These are phyloP conservation scores for Suillus occidentalis DNA, from an alignment of 768 basidiomycete species.

Conservation along the genomic window DNA sequence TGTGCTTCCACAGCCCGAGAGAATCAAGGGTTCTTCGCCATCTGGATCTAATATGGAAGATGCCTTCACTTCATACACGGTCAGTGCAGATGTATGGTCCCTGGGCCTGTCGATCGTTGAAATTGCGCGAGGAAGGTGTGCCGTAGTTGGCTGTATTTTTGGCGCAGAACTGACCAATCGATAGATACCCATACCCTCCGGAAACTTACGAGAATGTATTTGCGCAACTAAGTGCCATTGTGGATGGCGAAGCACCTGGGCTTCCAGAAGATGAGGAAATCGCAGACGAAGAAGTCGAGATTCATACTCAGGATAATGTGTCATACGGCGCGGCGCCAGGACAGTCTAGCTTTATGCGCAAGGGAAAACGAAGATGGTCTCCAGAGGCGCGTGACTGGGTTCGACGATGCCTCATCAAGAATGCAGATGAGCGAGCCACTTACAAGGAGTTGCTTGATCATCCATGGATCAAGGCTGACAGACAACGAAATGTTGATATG, in stretches of 20 bases:
- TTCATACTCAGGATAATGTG: conserved; percentile 7
- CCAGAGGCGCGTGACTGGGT: conserved; percentile 79
- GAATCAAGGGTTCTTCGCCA: conserved; percentile 88
- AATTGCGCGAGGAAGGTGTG: conserved; percentile 70
- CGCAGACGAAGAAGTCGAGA: conserved; percentile 12
- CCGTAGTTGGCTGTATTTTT: not conserved
- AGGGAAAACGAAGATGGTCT: conserved; percentile 26
- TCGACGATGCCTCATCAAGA: conserved; percentile 75
- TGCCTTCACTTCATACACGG: conserved; percentile 69
- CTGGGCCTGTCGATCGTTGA: conserved; percentile 93
- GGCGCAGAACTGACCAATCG: not conserved
- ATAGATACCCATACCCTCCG: conserved; percentile 89
- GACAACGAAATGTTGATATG: conserved; percentile 75
- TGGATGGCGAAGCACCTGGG: conserved; percentile 89
- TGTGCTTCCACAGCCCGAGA: conserved; percentile 67
- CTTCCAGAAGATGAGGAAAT: conserved; percentile 60
- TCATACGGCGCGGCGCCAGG: conserved; percentile 7
- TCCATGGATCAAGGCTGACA: conserved; percentile 71
- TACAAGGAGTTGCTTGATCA: conserved; percentile 85
- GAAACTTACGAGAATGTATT: conserved; percentile 98
- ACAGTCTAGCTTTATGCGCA: conserved; percentile 18
- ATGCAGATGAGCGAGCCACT: conserved; percentile 73
- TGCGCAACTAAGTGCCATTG: conserved; percentile 95
- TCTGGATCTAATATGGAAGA: conserved; percentile 32
- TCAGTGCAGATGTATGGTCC: conserved; percentile 97